These are phyloP conservation scores for Nicotiana undulata DNA, from an alignment of 257 asterid species.

Conservation along the genomic window DNA sequence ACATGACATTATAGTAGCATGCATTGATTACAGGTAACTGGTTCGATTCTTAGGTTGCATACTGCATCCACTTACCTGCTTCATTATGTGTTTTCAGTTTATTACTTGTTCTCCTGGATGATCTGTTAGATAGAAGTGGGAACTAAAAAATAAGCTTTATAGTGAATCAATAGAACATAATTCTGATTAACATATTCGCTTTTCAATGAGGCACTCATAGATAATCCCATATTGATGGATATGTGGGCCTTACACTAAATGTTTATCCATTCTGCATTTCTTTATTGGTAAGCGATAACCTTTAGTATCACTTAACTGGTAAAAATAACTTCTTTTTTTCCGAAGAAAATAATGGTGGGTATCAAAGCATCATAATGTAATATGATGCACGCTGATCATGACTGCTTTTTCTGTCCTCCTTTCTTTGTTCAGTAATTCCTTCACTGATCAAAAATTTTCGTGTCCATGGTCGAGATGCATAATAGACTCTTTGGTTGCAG, in stretches of 20 bases:
- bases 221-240: background rate
- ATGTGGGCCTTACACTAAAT: background rate
- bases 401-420: background rate
- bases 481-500: conserved; percentile 34
- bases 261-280: background rate
- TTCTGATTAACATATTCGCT: background rate
- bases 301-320: background rate
- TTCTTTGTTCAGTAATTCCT: background rate
- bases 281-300: background rate
- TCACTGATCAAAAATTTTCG: background rate
- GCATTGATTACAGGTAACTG: conserved; percentile 86
- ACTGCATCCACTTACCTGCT: background rate
- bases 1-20: conserved; percentile 90
- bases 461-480: background rate
- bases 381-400: background rate
- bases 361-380: background rate
- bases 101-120: background rate
- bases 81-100: background rate
- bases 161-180: background rate
- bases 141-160: background rate
- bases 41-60: background rate
- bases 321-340: background rate
- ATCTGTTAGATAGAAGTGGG: background rate
- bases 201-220: background rate
- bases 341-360: background rate